These are phyloP conservation scores for Pythium rishiriense DNA, from an alignment of 352 stramenopile species.

Conservation along the genomic window DNA sequence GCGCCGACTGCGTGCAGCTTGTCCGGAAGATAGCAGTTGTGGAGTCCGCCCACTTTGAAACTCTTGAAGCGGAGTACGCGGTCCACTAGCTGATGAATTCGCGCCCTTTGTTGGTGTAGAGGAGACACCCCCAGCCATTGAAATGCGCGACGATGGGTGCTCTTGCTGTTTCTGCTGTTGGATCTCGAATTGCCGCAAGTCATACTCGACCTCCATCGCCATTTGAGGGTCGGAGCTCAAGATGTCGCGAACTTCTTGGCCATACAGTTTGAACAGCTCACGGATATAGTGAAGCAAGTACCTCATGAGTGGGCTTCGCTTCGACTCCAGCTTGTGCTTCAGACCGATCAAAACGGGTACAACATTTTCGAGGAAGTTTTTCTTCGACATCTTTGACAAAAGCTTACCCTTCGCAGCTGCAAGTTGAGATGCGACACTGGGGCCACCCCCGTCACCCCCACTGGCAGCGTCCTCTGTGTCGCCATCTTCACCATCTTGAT, in stretches of 20 bases:
- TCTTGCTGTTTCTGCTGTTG: slow-evolving; percentile 46
- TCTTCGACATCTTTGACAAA: slow-evolving; percentile 95
- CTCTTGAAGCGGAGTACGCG: slow-evolving; percentile 22
- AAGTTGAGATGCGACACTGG: slow-evolving; percentile 64
- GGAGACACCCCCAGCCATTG: slow-evolving; percentile 15
- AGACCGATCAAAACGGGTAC: slow-evolving; percentile 96
- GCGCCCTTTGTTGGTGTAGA: slow-evolving; percentile 22
- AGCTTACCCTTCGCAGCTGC: slow-evolving; percentile 92
- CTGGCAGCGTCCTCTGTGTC: slow-evolving; percentile 65
- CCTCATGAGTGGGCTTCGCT: slow-evolving; percentile 92
- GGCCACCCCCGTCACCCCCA: slow-evolving; percentile 27
- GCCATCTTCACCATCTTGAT: slow-evolving; percentile 51
- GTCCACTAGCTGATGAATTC: neutral
- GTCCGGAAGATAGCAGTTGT: slow-evolving; percentile 18
- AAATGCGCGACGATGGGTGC: slow-evolving; percentile 31
- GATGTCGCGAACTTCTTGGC: slow-evolving; percentile 93
- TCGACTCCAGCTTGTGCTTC: slow-evolving; percentile 93
- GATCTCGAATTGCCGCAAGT: slow-evolving; percentile 84
- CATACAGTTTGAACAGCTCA: slow-evolving; percentile 93
- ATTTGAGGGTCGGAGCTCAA: slow-evolving; percentile 92
- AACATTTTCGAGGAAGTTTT: slow-evolving; percentile 97
- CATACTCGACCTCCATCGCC: slow-evolving; percentile 96
- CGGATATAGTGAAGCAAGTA: slow-evolving; percentile 94
- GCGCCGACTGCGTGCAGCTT: slow-evolving; percentile 15
- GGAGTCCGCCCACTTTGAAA: slow-evolving; percentile 20